Evolutionary conservation across 1,139 yeast genomes (phyloP), one percentile per base, ranked within the genome.

Genomic region (Sugiyamaella grinbergsii): DNA sequence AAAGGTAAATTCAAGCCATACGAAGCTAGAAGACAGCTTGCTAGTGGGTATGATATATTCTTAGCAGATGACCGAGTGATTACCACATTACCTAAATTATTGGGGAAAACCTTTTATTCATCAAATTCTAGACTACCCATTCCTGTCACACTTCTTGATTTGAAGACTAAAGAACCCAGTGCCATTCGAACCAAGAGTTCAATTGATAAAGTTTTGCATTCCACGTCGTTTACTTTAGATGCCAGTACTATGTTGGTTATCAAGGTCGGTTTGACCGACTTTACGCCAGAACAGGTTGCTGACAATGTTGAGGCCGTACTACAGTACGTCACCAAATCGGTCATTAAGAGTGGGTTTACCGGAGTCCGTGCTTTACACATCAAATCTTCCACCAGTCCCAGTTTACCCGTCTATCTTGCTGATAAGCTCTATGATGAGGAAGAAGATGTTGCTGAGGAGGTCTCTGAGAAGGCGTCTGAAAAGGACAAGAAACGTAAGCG

Each of bases 61-160:
- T 68, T 93, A 47, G 83, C 88, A 45, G 98, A 93, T 70, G 96
- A 90, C 60, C 83, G 85, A 36, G 76, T 91, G 44, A 75, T 89
- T 51, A 82, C 90, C 47, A 75, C 87, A 55, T 76, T 91, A 72
- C 98, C 98, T 49, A 82, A 83, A 58, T 71, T 85, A 40, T 74
- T 93, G 58, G 96, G 97, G 47, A 88, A 88, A 70, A 75, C 80
- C 3, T 93, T 90, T 65, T 86, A 83, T 68, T 74, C 74, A 54
- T 73, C 76, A 51, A 68, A 72, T 16, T 56, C 58, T 52, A 87
- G 87, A 65, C 69, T 83, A 26, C 98, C 98, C 37, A 67, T 90
- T 47, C 82, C 95, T 16, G 75, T 91, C 47, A 20, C 43, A 13
- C 23, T 45, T 24, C 16, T 23, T 2, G 50, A 59, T 67, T 24